phyloP scores from a whole-genome alignment of 306 rosid genomes.

The Malus sieversii region DNA sequence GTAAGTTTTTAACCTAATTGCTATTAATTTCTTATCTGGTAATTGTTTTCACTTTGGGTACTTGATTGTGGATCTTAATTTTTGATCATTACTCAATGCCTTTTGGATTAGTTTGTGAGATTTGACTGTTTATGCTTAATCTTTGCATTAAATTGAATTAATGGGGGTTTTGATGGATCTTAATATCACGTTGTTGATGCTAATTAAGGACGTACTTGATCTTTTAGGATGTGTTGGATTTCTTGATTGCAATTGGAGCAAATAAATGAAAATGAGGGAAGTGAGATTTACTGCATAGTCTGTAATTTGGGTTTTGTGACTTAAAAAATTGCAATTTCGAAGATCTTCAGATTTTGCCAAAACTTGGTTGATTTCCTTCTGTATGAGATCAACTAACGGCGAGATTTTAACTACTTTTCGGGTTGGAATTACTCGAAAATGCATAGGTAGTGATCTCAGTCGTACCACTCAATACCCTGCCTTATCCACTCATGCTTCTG shows the following conservation, averaged over 20 bases:
- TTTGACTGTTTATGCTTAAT: neutral
- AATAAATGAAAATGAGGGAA: neutral
- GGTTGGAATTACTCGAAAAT: neutral
- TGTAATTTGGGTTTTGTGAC: conserved; percentile 11
- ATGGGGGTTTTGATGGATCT: conserved; percentile 11
- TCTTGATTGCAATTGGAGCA: neutral
- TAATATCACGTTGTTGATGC: neutral
- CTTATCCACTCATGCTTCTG: neutral
- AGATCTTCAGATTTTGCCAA: neutral
- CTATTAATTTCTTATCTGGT: neutral
- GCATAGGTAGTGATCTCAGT: neutral
- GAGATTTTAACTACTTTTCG: neutral
- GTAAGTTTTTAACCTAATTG: neutral
- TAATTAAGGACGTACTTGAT: neutral
- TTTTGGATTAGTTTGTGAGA: neutral
- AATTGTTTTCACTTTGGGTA: neutral
- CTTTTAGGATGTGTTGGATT: neutral
- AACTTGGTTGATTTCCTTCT: neutral
- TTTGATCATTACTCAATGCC: neutral
- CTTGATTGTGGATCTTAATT: conserved; percentile 29
- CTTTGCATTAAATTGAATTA: conserved; percentile 14
- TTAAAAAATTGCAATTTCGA: conserved; percentile 1
- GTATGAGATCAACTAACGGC: neutral
- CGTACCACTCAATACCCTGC: neutral
- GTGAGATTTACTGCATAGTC: neutral